Evolutionary conservation across 768 basidiomycete species (phyloP), one percentile per base, ranked within the genome.

Genomic region (Russula earlei): DNA sequence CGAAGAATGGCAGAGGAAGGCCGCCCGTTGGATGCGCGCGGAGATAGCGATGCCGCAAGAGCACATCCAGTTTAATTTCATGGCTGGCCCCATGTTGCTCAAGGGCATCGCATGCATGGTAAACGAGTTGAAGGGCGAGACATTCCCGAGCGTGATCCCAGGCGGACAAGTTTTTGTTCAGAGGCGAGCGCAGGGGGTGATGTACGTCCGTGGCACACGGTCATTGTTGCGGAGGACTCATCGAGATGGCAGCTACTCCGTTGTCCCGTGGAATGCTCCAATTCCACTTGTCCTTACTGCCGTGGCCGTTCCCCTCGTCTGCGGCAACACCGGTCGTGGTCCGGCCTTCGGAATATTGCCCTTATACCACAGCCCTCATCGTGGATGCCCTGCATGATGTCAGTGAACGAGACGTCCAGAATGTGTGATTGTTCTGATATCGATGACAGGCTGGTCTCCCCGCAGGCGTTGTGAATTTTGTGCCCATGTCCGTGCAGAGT

Each of bases 191-290:
- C 71, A 73, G 60, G 81, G 81, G 4, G 81, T 80, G 12, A 65
- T 78, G 81, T 80, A 54, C 42, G 75, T 71, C 10, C 37, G 20
- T 36, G 5, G 22, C 17, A 11, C 27, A 8, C 5, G 10, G 31
- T 40, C 51, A 25, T 43, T 22, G 49, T 52, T 31, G 22, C 17
- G 25, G 17, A n/a, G 29, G 3, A 31, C 49, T 56, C 22, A 38
- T 47, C 40, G 7, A 25, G 10, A 20, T 22, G 5, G 25, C 58
- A 81, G 79, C 20, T 72, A 79, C 51, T 73, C 75, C 4, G 77
- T 81, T 2, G 71, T 75, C 1, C 79, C 81, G 0, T 82, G 80
- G 81, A 82, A 82, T 60, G 76, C 75, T 2, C 77, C 81, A 0
- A 59, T 76, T 8, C 61, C 65, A 2, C 68, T 83, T 14, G 69